phyloP scores from a whole-genome alignment of 1,284 basidiomycete species.

The Fistulina hepatica region DNA sequence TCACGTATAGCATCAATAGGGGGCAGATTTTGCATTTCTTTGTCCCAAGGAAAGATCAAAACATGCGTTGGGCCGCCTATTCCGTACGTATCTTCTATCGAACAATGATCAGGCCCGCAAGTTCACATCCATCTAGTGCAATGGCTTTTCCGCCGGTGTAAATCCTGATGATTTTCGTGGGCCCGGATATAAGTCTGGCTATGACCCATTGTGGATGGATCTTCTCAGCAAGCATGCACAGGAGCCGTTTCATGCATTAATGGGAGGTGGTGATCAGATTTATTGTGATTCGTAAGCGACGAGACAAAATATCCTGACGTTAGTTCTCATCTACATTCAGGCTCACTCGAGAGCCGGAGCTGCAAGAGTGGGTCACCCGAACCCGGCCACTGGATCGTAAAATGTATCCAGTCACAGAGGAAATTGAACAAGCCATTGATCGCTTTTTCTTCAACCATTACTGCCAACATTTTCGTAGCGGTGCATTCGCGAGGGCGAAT shows the following conservation, averaged over 20 bases:
- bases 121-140: constrained; percentile 40
- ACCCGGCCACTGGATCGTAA: constrained; percentile 57
- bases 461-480: constrained; percentile 75
- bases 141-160: constrained; percentile 72
- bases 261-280: constrained; percentile 80
- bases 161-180: constrained; percentile 72
- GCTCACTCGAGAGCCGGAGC: constrained; percentile 61
- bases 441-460: constrained; percentile 89
- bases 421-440: constrained; percentile 76
- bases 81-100: constrained; percentile 42
- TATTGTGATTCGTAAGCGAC: constrained; percentile 60
- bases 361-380: constrained; percentile 76
- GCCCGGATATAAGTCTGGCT: constrained; percentile 64
- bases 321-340: constrained; percentile 23
- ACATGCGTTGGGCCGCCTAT: constrained; percentile 87
- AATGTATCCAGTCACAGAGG: constrained; percentile 52
- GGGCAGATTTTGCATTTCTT: constrained; percentile 75
- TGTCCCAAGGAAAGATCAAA: constrained; percentile 73
- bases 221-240: constrained; percentile 71
- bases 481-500: constrained; percentile 89
- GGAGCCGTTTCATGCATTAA: constrained; percentile 75
- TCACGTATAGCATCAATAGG: constrained; percentile 71
- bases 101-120: background rate
- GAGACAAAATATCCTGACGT: constrained; percentile 1
- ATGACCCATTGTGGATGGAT: constrained; percentile 91